Evolutionary conservation across 1,284 basidiomycete genomes (phyloP), one percentile per base, ranked within the genome.

Genomic region (Flammula alnicola): DNA sequence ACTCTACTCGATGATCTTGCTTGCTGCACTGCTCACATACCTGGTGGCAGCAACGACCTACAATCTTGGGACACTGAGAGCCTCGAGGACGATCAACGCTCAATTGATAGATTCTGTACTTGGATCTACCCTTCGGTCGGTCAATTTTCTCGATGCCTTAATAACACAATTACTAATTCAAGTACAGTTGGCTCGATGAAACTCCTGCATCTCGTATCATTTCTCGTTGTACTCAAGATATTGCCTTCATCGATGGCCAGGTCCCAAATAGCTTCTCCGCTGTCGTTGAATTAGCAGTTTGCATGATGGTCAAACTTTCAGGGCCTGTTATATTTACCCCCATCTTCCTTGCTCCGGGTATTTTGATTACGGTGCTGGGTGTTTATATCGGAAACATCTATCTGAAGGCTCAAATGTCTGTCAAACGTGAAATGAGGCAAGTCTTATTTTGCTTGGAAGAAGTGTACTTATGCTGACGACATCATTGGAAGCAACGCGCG

Each of bases 391-490:
- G 67, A 3, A 52, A 57, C 39, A 49, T 55, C 11, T 64, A 62
- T 36, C 30, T 62, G 33, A 56, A 81, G 55, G 82, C 83, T 16
- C 88, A 91, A 63, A 69, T 91, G 20, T 80, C 83, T 3, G 83
- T 90, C 43, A 91, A 90, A 60, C 76, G 83, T 14, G 82, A 88
- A 61, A 84, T 57, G 54, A 53, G 58, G 58, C 57, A 5, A 40
- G 49, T n/a, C 3, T 37, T 10, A 14, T 11, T 25, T n/a, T n/a
- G n/a, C n/a, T 11, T 19, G 12, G 25, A 16, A 9, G 12, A 12
- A 17, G 16, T 30, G 30, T 11, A 32, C 16, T 4, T 11, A 5
- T 16, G 20, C 12, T 20, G 1, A 32, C n/a, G 14, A 38, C 16
- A 37, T 35, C 1, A 2, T 38, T 32, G 9, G 7, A 47, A 70